Conservation (phyloP, 306 rosid species). For the Neltuma alba region DNA sequence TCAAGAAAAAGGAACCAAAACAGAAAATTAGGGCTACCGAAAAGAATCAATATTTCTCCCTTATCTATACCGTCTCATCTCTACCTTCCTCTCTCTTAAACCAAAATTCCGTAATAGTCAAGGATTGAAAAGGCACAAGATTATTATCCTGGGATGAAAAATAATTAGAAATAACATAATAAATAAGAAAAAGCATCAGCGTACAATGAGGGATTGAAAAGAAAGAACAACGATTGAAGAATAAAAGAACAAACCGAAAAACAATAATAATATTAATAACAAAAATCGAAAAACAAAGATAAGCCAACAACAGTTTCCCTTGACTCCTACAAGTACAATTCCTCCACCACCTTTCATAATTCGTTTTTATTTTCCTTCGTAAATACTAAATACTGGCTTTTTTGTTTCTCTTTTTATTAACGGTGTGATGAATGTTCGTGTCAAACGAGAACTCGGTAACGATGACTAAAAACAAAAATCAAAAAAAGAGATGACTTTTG, state of each 20-base stretch:
- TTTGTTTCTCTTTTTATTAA: constrained; percentile 39
- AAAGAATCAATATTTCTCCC: constrained; percentile 44
- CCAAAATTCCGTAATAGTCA: constrained; percentile 75
- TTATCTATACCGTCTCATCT: constrained; percentile 19
- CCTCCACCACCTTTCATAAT: constrained; percentile 78
- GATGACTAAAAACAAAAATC: constrained; percentile 37
- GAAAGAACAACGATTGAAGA: constrained; percentile 58
- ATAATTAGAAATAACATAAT: constrained; percentile 36
- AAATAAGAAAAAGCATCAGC: constrained; percentile 32
- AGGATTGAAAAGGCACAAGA: constrained; percentile 62
- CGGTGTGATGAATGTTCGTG: constrained; percentile 49
- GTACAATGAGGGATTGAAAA: constrained; percentile 39
- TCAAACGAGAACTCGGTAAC: constrained; percentile 44
- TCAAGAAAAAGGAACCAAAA: constrained; percentile 24
- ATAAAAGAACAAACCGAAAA: constrained; percentile 50
- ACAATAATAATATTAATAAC: constrained; percentile 25
- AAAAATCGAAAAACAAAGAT: constrained; percentile 47
- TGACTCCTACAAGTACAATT: constrained; percentile 54
- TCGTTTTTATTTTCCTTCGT: constrained; percentile 31
- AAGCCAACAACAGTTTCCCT: constrained; percentile 57
- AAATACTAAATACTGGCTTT: constrained; percentile 37
- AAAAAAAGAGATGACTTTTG: constrained; percentile 15
- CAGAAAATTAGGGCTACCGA: constrained; percentile 42
- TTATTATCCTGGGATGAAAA: constrained; percentile 62
- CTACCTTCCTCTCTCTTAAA: constrained; percentile 39